Percentiles rank a stretch among this genome's conserved stretches.
phyloP scores from a whole-genome alignment of 2,329 filamentous ascomycete genomes.

The Aspergillus pseudoterreus region DNA sequence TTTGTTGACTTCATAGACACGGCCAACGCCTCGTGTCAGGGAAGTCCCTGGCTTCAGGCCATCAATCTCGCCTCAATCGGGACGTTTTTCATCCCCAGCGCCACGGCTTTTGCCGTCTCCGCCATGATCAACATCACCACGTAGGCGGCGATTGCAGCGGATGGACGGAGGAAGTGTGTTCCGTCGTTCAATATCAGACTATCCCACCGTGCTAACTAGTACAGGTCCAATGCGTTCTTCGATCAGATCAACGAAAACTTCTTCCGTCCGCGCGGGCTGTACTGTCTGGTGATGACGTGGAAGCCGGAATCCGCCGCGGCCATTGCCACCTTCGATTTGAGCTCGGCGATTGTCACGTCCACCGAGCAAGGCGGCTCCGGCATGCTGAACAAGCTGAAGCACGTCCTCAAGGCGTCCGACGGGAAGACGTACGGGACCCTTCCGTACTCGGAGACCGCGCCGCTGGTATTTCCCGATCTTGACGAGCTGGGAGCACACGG shows the following conservation, averaged over 20 bases:
- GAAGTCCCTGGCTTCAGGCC: conserved; percentile 35
- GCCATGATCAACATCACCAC: conserved; percentile 44
- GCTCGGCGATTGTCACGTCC: conserved; percentile 34
- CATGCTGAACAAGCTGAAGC: conserved; percentile 23
- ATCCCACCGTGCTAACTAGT: no score
- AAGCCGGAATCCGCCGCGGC: conserved; percentile 39
- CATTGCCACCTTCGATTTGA: conserved; percentile 29
- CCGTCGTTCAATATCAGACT: conserved; percentile 1
- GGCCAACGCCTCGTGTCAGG: conserved; percentile 38
- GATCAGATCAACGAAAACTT: conserved; percentile 54
- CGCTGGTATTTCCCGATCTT: conserved; percentile 48
- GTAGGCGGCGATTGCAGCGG: conserved; percentile 39
- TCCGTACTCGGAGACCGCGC: conserved; percentile 43
- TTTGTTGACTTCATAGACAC: conserved; percentile 38
- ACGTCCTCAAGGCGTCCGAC: conserved; percentile 36
- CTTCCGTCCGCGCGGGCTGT: conserved; percentile 56
- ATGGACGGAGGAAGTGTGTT: conserved; percentile 28
- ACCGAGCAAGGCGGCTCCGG: conserved; percentile 15
- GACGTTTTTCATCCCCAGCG: conserved; percentile 37
- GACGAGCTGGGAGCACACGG: conserved; percentile 22
- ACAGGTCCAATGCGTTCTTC: conserved; percentile 51
- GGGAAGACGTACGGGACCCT: conserved; percentile 35
- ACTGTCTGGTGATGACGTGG: conserved; percentile 54
- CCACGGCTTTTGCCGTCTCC: conserved; percentile 42
- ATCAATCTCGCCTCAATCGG: conserved; percentile 42